phyloP scores from a whole-genome alignment of 495 filamentous ascomycete species.

The Aspergillus carlsbadensis region DNA sequence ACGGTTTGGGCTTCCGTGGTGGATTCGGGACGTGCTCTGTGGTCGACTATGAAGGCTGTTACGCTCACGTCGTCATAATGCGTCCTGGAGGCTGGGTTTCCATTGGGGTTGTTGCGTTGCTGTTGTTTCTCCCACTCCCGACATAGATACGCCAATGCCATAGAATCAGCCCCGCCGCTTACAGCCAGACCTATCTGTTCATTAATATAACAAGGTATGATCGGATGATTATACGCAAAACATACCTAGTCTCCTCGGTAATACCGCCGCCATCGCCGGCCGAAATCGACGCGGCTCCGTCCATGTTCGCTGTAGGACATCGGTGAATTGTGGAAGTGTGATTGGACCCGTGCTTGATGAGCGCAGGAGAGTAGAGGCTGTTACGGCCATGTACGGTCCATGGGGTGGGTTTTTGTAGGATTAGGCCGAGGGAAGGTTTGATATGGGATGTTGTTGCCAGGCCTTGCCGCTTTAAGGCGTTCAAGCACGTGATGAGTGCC shows the following conservation, averaged over 20 bases:
- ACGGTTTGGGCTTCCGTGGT: conserved; percentile 64
- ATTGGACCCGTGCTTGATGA: conserved; percentile 37
- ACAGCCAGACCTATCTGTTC: conserved; percentile 67
- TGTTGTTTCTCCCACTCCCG: conserved; percentile 35
- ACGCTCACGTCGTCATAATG: conserved; percentile 40
- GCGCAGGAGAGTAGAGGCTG: conserved; percentile 3
- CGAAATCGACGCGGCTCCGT: conserved; percentile 29
- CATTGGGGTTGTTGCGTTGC: background rate
- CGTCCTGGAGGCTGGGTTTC: background rate
- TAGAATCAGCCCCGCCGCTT: conserved; percentile 94
- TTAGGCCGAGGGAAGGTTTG: background rate
- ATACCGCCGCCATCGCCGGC: conserved; percentile 10
- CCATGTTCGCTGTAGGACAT: conserved; percentile 52
- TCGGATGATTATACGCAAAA: background rate
- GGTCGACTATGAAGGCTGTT: conserved; percentile 74
- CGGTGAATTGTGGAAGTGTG: conserved; percentile 48
- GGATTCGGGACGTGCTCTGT: conserved; percentile 69
- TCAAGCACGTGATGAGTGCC: conserved; percentile 2
- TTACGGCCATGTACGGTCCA: conserved; percentile 16
- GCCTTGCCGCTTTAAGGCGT: conserved; percentile 1
- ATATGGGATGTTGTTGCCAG: background rate
- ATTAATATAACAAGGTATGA: background rate
- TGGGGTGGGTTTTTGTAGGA: background rate
- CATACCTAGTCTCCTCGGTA: conserved; percentile 22
- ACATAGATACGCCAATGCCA: conserved; percentile 84